These are phyloP conservation scores for Calonectria honghensis DNA, from an alignment of 2,329 filamentous ascomycete species.

Conservation along the genomic window DNA sequence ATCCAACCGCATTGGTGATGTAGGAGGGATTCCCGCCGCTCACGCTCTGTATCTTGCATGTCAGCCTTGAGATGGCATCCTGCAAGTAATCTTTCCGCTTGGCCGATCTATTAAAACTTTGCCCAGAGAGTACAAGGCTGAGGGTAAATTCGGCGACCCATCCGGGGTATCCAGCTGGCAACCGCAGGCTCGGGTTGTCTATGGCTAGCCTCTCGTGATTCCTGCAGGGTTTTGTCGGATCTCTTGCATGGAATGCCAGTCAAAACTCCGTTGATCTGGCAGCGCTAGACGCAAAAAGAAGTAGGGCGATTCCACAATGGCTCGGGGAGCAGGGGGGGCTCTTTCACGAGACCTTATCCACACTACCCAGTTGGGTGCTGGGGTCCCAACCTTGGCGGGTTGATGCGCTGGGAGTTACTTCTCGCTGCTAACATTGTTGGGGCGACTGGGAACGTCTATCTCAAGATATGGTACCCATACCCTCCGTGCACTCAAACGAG, in stretches of 20 bases:
- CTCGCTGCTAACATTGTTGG: not conserved
- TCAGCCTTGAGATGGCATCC: not conserved
- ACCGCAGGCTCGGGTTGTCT: not conserved
- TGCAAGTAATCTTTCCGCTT: not conserved
- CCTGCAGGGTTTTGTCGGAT: not conserved
- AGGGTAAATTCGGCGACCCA: not conserved
- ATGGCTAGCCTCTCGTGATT: not conserved
- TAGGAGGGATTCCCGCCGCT: not conserved
- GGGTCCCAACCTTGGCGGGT: not conserved
- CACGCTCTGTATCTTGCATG: not conserved
- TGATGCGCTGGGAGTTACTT: not conserved
- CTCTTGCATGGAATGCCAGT: constrained; percentile 3
- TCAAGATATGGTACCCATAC: not conserved
- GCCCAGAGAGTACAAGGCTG: not conserved
- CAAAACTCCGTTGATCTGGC: constrained; percentile 19
- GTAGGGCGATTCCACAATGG: constrained; percentile 2
- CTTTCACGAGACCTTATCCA: constrained; percentile 4
- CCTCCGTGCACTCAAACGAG: not conserved
- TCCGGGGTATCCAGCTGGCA: not conserved
- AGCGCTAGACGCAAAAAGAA: not conserved
- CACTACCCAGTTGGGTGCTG: not conserved
- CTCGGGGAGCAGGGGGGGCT: constrained; percentile 4
- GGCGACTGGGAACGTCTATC: not conserved
- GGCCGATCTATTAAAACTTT: not conserved
- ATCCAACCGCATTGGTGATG: too few species aligned